Base-by-base conservation (phyloP, 805 yeast species). In the Grigorovia transvaalensis region DNA sequence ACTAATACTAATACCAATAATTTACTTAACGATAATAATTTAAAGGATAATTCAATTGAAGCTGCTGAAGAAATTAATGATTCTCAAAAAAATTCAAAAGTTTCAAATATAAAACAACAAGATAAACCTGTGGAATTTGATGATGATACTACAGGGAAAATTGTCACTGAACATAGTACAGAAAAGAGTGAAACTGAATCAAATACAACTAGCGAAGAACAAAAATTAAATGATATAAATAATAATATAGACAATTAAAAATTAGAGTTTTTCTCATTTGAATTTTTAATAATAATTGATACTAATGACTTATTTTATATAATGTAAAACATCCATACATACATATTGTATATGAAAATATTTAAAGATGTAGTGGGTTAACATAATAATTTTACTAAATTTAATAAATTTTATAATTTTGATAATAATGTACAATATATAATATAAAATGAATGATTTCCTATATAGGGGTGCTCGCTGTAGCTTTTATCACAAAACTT, bases 41-140 rank as follows among this genome's bases (percentile, higher is more conserved):
- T 18, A 2, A 51, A 33, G 29, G 41, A 48, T 42, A 50, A 53
- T 29, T 45, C 46, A 40, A 47, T 44, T n/a, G 51, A 52, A 50
- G 50, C 47, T 8, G 19, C 43, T 2, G 30, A 29, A 4, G 48
- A 38, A 12, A 42, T 33, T 13, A 30, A 30, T 30, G 38, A 33
- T 33, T 33, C 38, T 33, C 15, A 11, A 11, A 33, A 9, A 33
- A 33, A 13, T 33, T 9, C 3, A 33, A 11, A 8, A 33, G 4
- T 33, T 33, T 33, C 38, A 11, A 33, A 33, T 5, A 33, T 33
- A 2, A 33, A 33, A 33, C 15, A 33, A 13, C 15, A 33, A 13
- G 38, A 33, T 11, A 33, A 33, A 33, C 15, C 3, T 33, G 38
- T 13, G 4, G 38, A 33, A 33, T 5, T 13, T 11, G 38, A 33